A percentile compares a stretch with the other conserved stretches of the same genome.
phyloP scores from a whole-genome alignment of 2,329 filamentous ascomycete species.

The Trichophyton verrucosum region DNA sequence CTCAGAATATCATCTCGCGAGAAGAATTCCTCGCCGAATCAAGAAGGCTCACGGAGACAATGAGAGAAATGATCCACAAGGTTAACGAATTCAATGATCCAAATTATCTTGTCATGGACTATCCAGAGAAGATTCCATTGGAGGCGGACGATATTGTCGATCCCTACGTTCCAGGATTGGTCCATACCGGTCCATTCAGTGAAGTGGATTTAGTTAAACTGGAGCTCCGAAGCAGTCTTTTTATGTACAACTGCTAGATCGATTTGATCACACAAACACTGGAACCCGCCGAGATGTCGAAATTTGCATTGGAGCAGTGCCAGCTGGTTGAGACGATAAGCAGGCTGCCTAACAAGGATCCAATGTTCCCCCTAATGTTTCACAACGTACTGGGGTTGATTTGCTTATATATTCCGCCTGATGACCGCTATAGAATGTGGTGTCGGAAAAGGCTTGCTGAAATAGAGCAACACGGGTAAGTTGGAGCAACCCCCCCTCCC shows the following conservation, averaged over 20 bases:
- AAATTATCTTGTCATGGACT: constrained; percentile 51
- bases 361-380: constrained; percentile 57
- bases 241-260: constrained; percentile 71
- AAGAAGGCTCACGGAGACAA: constrained; percentile 36
- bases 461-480: constrained; percentile 68
- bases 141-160: constrained; percentile 58
- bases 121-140: constrained; percentile 42
- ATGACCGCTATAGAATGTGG: constrained; percentile 64
- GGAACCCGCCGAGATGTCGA: constrained; percentile 42
- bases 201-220: constrained; percentile 60
- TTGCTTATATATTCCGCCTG: constrained; percentile 65
- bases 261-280: constrained; percentile 44
- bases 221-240: constrained; percentile 64
- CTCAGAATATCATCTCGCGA: constrained; percentile 49
- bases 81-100: constrained; percentile 54
- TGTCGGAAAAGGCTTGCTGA: constrained; percentile 63
- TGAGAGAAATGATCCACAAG: constrained; percentile 33
- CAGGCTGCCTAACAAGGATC: constrained; percentile 56
- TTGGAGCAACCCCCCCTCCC: constrained; percentile 12
- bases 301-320: constrained; percentile 57
- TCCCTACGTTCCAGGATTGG: constrained; percentile 55
- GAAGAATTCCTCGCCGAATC: constrained; percentile 56
- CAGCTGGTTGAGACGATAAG: constrained; percentile 70
- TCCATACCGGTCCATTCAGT: constrained; percentile 61
- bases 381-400: constrained; percentile 68